Evolutionary conservation across 306 rosid genomes (phyloP).

Genomic region (Fagus crenata): DNA sequence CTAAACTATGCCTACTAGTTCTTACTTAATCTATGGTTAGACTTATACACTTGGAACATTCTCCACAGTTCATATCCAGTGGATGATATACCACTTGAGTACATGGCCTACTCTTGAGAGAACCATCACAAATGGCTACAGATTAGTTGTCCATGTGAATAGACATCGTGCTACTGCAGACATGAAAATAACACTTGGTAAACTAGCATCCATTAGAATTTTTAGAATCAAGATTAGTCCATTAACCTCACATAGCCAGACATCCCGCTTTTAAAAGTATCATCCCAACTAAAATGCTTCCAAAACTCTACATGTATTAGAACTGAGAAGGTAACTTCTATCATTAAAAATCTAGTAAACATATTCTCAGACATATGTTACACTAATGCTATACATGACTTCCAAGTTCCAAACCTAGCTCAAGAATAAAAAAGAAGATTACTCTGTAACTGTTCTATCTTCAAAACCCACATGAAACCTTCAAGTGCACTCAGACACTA

Average conservation of each 20-base stretch:
- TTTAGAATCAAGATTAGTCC: no score
- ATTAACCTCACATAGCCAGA: slow-evolving; percentile 10
- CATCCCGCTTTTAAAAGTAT: background rate
- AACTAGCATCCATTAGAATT: no score
- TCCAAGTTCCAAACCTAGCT: slow-evolving; percentile 34
- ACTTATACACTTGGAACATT: background rate
- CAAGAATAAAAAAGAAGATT: slow-evolving; percentile 31
- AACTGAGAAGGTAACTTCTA: slow-evolving; percentile 32
- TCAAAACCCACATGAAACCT: slow-evolving; percentile 27
- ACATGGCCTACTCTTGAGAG: background rate
- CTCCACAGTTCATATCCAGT: background rate
- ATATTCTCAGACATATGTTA: slow-evolving; percentile 36
- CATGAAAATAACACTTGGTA: no score
- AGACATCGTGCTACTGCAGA: background rate
- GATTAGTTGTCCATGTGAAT: background rate
- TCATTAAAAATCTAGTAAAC: slow-evolving; percentile 19
- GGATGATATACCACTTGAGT: background rate
- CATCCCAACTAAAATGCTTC: background rate
- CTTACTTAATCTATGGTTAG: background rate
- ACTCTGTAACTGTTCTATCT: slow-evolving; percentile 38
- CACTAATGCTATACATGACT: slow-evolving; percentile 49
- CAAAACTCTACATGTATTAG: background rate
- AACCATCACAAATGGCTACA: background rate
- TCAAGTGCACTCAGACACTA: slow-evolving; percentile 45
- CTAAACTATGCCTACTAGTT: background rate